A percentile compares a stretch with the other conserved stretches of the same genome.
Evolutionary conservation across 192 early-diverging fungal species (phyloP).

Genomic region (Coemansia sp.): DNA sequence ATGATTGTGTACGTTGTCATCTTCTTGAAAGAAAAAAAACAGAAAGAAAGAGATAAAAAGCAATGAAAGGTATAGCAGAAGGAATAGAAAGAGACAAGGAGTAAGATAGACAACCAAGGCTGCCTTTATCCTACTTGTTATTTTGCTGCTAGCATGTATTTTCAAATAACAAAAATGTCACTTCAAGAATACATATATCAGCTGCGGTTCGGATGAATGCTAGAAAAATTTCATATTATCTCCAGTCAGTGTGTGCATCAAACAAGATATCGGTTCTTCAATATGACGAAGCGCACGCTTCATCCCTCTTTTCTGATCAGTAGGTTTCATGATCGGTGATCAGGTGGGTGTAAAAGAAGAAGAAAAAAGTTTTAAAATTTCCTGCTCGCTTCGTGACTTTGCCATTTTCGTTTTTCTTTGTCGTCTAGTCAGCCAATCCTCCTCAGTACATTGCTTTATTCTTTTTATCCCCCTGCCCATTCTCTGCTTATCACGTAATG

Average conservation of each 20-base stretch:
- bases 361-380: neutral
- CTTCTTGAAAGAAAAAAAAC: neutral
- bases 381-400: neutral
- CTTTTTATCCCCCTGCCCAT: neutral
- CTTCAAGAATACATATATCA: neutral
- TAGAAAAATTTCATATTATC: neutral
- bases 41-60: neutral
- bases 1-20: neutral
- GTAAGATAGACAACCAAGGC: too few relatives aligned
- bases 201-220: neutral
- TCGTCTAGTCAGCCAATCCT: neutral
- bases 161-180: neutral
- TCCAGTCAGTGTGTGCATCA: too few relatives aligned
- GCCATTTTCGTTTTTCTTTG: neutral
- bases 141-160: neutral
- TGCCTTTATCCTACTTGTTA: too few relatives aligned
- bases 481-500: neutral
- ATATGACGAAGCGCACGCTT: too few relatives aligned
- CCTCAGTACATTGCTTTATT: neutral
- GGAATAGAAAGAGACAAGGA: neutral
- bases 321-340: neutral
- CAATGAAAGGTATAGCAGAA: neutral
- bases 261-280: too few relatives aligned
- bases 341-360: neutral
- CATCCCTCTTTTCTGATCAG: neutral